phyloP scores from a whole-genome alignment of 345 rosid species.

The Boechera stricta region DNA sequence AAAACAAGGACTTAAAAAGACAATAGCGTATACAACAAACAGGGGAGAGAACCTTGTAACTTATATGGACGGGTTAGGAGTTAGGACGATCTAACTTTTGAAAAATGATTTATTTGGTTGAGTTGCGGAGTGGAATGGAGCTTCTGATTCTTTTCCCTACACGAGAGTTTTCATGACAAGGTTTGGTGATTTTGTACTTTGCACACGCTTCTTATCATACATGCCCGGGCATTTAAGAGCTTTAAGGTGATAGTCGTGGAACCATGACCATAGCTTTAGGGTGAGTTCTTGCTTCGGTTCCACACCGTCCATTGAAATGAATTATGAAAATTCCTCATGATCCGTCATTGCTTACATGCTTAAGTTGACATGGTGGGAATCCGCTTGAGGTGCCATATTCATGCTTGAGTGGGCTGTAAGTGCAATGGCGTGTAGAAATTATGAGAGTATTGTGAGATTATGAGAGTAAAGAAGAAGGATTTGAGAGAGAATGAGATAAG shows the following conservation, averaged over 20 bases:
- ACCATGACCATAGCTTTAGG: no score
- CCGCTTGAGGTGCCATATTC: no score
- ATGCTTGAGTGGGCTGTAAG: no score
- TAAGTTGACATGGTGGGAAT: not conserved
- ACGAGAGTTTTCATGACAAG: not conserved
- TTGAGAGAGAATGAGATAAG: no score
- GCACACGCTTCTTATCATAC: not conserved
- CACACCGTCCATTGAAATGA: no score
- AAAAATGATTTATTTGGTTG: not conserved
- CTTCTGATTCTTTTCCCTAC: not conserved
- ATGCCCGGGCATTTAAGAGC: not conserved
- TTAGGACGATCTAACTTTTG: not conserved
- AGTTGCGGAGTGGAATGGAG: not conserved
- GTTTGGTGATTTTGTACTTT: not conserved
- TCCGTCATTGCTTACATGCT: not conserved
- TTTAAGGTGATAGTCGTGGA: not conserved
- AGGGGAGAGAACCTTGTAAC: not conserved
- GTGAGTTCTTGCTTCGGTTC: not conserved
- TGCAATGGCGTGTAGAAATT: no score
- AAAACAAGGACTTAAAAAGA: not conserved
- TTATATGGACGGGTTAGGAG: not conserved
- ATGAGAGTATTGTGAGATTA: no score
- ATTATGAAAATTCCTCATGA: no score
- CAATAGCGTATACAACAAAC: no score
- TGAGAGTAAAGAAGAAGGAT: no score